Base-by-base conservation (phyloP, 2,329 filamentous ascomycete species). In the Beauveria caledonica region DNA sequence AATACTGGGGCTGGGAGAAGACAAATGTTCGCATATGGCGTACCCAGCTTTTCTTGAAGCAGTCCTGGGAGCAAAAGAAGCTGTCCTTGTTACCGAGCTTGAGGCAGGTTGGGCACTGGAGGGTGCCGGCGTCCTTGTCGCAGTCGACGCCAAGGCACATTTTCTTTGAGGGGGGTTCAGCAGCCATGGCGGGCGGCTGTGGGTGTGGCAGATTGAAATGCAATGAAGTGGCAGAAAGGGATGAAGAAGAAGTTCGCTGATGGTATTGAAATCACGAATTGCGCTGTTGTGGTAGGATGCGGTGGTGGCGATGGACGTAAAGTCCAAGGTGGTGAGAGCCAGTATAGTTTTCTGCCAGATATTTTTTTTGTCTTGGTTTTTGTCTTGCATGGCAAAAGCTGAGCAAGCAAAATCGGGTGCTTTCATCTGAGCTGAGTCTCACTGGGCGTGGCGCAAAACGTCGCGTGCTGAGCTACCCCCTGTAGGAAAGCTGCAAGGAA, bases 11-110 rank as follows among this genome's bases (percentile, higher is more conserved):
- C 11, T 44, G 19, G 17, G 42, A 21, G 10, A 29, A 29, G 25
- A 42, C 25, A 42, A n/a, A 49, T 19, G 9, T 6, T 50, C 17
- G 7, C 15, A 8, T 21, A 50, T 11, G 27, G 21, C 84, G 68
- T 86, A 97, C 94, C 94, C 94, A 99, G 80, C 92, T 99, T 75
- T 86, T 88, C 82, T 97, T 97, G 78, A 99, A 99, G 80, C 94
- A 99, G 68, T 97, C 94, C 75, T 99, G 94, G 29, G 92, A 92
- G 79, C 94, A 99, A 78, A 97, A 99, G 77, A 86, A 97, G 78
- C 91, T 96, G 70, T 94, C 90, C 71, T 92, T 86, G 68, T 86
- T 87, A 58, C 88, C 90, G 49, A 92, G 79, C 77, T 96, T 97
- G 69, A 97, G 81, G 73, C 94, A 99, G 54, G 90, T 97, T 59